Percentiles rank a stretch among this genome's conserved stretches.
Evolutionary conservation across 2,329 filamentous ascomycete genomes (phyloP).

Genomic region (Hypocrella siamensis): DNA sequence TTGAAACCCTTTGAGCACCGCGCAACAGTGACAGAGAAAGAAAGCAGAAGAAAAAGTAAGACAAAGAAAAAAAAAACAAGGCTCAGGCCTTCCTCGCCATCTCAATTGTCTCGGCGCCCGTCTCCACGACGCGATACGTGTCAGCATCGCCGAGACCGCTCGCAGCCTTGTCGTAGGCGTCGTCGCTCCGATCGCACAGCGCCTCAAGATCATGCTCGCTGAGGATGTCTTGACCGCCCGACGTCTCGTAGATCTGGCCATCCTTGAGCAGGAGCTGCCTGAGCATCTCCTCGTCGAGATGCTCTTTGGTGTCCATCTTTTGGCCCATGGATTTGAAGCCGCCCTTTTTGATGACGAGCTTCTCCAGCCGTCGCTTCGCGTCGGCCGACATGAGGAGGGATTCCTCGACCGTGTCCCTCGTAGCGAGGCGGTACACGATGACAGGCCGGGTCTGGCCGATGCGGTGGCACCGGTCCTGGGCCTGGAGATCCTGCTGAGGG

Average conservation of each 20-base stretch:
- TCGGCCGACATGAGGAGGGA: conserved; percentile 74
- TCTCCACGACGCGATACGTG: conserved; percentile 67
- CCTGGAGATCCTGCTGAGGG: conserved; percentile 90
- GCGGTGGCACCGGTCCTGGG: conserved; percentile 85
- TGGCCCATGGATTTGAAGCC: conserved; percentile 58
- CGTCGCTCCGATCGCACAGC: conserved; percentile 59
- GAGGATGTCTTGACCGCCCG: conserved; percentile 49
- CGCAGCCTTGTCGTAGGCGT: conserved; percentile 55
- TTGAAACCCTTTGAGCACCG: too few species aligned
- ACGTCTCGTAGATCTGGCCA: conserved; percentile 47
- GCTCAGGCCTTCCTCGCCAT: conserved; percentile 13
- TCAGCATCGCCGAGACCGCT: conserved; percentile 60
- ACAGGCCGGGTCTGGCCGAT: conserved; percentile 90
- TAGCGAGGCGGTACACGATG: conserved; percentile 84
- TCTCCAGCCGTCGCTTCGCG: conserved; percentile 81
- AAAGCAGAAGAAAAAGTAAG: neutral
- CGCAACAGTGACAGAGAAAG: neutral
- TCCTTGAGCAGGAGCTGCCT: conserved; percentile 52
- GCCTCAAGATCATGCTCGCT: conserved; percentile 62
- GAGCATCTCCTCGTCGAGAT: conserved; percentile 45
- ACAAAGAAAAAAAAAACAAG: neutral
- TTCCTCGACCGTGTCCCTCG: conserved; percentile 85
- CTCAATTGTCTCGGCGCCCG: conserved; percentile 38
- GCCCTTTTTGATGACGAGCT: conserved; percentile 90
- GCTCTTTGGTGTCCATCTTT: conserved; percentile 36